Evolutionary conservation across 2,329 filamentous ascomycete species (phyloP), one percentile per base, ranked within the genome.

Genomic region (Aureobasidium lini): DNA sequence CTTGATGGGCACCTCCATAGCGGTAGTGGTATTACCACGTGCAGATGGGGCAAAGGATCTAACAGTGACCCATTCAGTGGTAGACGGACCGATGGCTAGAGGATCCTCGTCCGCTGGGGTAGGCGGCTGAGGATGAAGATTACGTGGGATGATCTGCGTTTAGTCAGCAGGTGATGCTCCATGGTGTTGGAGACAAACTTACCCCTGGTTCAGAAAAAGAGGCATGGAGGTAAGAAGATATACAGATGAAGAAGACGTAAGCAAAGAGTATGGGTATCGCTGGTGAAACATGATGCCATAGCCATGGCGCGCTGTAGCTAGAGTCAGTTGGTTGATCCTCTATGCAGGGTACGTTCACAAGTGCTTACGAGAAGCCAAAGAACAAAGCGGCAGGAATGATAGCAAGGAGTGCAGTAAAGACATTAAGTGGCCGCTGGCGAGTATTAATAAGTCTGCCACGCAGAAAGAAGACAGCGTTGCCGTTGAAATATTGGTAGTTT

Each of bases 1-100:
- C 76, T 99, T 97, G 62, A 93, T 92, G 0, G 94, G 94, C 1
- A 99, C 92, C 71, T 99, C 94, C 90, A 99, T 96, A 6, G 92
- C 92, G 8, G 91, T 77, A 9, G 84, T 65, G 31, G 57, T 60
- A 11, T 52, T 47, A 11, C 59, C 44, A 13, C 58, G 50, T 13
- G 84, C 61, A 86, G 87, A 39, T 87, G 84, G 9, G 90, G 89
- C 68, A 92, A 69, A 70, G 6, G 69, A 70, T 58, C 69, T 69
- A 66, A 97, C 89, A 77, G 95, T 84, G 7, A 89, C 88, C 94
- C 94, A 99, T 72, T 95, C 91, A 54, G 90, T 97, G 6, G 88
- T 94, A 1, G 91, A 85, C 16, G 92, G 93, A 1, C 89, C 90
- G 44, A 95, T 75, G 37, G 84, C 82, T 40, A 96, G 78, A 6